phyloP scores from a whole-genome alignment of 1,139 yeast genomes.

The Nakaseomyces bracarensis region DNA sequence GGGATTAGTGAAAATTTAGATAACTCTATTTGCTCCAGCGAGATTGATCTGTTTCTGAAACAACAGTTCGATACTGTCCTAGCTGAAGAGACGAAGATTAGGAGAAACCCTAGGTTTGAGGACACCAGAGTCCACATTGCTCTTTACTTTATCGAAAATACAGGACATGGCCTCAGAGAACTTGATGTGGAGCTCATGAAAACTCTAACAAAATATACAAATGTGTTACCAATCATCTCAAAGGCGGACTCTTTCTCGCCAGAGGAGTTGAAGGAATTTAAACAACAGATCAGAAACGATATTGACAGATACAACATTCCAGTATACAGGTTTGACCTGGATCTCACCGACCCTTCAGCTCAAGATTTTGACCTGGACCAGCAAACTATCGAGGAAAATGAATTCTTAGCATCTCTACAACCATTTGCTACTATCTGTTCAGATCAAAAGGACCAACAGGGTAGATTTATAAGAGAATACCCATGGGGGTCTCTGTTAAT shows the following conservation, averaged over 20 bases:
- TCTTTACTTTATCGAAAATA: conserved; percentile 62
- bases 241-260: conserved; percentile 64
- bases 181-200: conserved; percentile 63
- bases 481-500: conserved; percentile 62
- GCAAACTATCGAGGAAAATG: conserved; percentile 62
- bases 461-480: conserved; percentile 58
- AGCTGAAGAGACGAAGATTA: conserved; percentile 69
- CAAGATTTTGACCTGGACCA: conserved; percentile 50
- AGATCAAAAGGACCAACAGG: conserved; percentile 42
- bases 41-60: conserved; percentile 68
- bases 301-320: conserved; percentile 60
- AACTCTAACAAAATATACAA: conserved; percentile 58
- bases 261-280: conserved; percentile 47
- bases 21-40: conserved; percentile 55
- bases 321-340: conserved; percentile 53
- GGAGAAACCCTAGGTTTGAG: conserved; percentile 70
- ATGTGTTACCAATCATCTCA: conserved; percentile 61
- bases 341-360: conserved; percentile 31
- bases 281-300: conserved; percentile 47
- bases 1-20: conserved; percentile 70
- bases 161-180: conserved; percentile 73
- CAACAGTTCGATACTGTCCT: conserved; percentile 76
- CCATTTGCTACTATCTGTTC: conserved; percentile 70
- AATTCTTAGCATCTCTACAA: conserved; percentile 48
- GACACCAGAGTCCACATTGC: conserved; percentile 71